Evolutionary conservation across 495 filamentous ascomycete species (phyloP).

Genomic region (Aspergillus biplanus): DNA sequence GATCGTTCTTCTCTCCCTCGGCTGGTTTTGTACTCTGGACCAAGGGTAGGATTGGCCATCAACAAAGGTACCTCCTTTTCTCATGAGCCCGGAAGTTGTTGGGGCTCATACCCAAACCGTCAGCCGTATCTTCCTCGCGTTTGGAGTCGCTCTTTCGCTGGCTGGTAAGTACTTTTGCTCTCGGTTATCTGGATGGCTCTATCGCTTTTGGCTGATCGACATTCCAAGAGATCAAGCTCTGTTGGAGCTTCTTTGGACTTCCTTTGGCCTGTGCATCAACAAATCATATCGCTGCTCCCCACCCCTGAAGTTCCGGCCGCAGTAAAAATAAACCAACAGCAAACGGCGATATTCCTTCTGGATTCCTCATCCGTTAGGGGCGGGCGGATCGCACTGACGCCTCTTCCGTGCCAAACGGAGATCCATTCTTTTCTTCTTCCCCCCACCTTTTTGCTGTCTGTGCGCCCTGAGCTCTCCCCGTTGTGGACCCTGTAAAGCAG

Average conservation of each 20-base stretch:
- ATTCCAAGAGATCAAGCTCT: not conserved
- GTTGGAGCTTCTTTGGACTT: not conserved
- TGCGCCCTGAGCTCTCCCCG: not conserved
- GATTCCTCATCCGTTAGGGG: not conserved
- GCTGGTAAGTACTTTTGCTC: not conserved
- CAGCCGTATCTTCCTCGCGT: not conserved
- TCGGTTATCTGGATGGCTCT: not conserved
- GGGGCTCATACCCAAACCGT: not conserved
- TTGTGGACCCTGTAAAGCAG: no score
- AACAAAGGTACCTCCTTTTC: not conserved
- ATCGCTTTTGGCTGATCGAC: not conserved
- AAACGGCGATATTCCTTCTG: not conserved
- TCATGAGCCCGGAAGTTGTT: not conserved
- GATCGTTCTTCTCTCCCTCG: not conserved
- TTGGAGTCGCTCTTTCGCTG: not conserved
- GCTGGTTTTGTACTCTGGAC: not conserved
- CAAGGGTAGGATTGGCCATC: not conserved
- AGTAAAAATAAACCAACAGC: not conserved
- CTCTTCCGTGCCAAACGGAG: not conserved
- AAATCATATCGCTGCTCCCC: not conserved
- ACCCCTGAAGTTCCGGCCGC: not conserved
- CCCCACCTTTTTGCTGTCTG: not conserved
- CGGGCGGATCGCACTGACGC: not conserved
- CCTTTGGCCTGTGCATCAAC: not conserved
- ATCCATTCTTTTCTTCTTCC: not conserved